Evolutionary conservation across 2,329 filamentous ascomycete species (phyloP).

Genomic region (Rosellinia necatrix): DNA sequence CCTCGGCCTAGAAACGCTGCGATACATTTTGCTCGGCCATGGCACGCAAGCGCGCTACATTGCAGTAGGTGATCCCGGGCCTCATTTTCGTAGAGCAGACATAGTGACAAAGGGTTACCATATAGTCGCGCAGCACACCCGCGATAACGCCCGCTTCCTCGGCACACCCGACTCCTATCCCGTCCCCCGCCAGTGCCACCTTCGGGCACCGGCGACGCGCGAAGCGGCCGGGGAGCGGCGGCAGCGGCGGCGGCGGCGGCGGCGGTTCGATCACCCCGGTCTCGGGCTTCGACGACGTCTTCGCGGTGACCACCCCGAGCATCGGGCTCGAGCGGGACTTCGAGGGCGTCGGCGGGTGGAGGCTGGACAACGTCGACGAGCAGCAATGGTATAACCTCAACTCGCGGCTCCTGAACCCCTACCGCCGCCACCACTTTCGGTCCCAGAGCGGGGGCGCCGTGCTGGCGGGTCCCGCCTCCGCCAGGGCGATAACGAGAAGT

Average conservation of each 20-base stretch:
- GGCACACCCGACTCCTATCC: conserved; percentile 25
- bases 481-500: conserved; percentile 28
- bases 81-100: not conserved
- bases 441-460: conserved; percentile 38
- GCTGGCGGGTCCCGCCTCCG: conserved; percentile 25
- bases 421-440: conserved; percentile 38
- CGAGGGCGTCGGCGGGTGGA: conserved; percentile 64
- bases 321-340: conserved; percentile 60
- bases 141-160: conserved; percentile 25
- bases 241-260: conserved; percentile 32
- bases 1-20: conserved; percentile 61
- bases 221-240: conserved; percentile 31
- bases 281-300: conserved; percentile 38
- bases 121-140: conserved; percentile 28
- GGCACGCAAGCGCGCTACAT: conserved; percentile 39
- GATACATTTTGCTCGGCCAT: conserved; percentile 56
- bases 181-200: conserved; percentile 27
- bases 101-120: not conserved
- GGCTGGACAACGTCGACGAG: conserved; percentile 49
- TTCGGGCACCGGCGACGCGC: conserved; percentile 26
- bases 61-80: conserved; percentile 14
- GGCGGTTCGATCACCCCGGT: conserved; percentile 34
- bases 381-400: conserved; percentile 42
- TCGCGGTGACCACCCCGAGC: conserved; percentile 49
- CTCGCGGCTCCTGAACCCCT: conserved; percentile 38